Evolutionary conservation across 208 protist species (phyloP).

Genomic region (Leishmania arabica): DNA sequence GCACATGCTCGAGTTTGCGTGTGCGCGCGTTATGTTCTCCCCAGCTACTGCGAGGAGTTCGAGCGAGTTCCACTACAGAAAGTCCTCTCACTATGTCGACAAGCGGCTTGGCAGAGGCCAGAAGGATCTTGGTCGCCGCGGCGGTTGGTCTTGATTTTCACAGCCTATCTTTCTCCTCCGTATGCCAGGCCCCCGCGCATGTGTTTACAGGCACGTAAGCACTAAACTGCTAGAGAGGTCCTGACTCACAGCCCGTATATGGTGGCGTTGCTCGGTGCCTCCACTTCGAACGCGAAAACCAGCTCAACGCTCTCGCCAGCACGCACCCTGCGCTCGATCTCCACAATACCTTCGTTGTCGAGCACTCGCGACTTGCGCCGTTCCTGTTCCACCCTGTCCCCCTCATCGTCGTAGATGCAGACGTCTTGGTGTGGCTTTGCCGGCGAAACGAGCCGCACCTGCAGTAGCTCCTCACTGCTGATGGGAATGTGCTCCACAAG

Average conservation of each 20-base stretch:
- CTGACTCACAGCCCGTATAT: conserved; percentile 26
- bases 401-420: conserved; percentile 30
- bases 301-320: conserved; percentile 26
- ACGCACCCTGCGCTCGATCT: conserved; percentile 27
- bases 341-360: conserved; percentile 30
- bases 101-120: background rate
- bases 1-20: background rate
- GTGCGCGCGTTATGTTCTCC: background rate
- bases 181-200: background rate
- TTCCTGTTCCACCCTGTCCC: conserved; percentile 23
- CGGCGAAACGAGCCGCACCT: conserved; percentile 29
- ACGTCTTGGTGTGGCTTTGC: conserved; percentile 26
- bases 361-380: conserved; percentile 23
- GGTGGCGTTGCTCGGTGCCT: conserved; percentile 23
- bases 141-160: background rate
- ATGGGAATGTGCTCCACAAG: conserved; percentile 31
- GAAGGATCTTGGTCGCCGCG: background rate
- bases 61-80: background rate
- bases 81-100: background rate
- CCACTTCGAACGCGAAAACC: conserved; percentile 29
- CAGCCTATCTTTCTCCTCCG: background rate
- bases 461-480: conserved; percentile 36
- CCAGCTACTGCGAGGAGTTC: background rate
- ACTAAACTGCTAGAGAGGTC: background rate
- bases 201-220: background rate